These are phyloP conservation scores for Puccinia triticina DNA, from an alignment of 1,284 basidiomycete genomes.

Conservation along the genomic window DNA sequence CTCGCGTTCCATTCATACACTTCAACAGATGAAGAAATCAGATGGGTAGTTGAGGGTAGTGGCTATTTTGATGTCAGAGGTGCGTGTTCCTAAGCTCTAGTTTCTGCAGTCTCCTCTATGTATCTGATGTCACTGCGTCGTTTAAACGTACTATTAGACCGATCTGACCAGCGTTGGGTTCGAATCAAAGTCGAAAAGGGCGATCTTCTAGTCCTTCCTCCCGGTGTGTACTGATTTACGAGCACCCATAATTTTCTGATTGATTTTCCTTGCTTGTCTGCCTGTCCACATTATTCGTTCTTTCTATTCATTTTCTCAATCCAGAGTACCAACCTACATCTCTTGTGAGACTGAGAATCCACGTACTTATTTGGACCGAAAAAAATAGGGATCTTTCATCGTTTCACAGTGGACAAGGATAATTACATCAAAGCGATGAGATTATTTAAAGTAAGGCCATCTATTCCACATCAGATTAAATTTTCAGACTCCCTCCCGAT, in stretches of 20 bases:
- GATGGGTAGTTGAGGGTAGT: constrained; percentile 77
- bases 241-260: not conserved
- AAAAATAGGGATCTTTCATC: constrained; percentile 70
- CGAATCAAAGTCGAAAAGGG: constrained; percentile 71
- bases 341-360: not conserved
- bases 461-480: not conserved
- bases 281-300: not conserved
- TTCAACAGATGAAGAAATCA: constrained; percentile 76
- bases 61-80: constrained; percentile 84
- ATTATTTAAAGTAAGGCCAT: constrained; percentile 69
- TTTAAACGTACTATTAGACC: constrained; percentile 59
- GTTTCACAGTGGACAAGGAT: constrained; percentile 75
- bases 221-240: constrained; percentile 63
- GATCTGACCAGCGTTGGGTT: constrained; percentile 71
- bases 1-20: not conserved
- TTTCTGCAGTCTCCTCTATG: not conserved
- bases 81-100: constrained; percentile 58
- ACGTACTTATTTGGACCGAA: not conserved
- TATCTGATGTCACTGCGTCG: not conserved
- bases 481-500: not conserved
- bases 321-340: not conserved
- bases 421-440: constrained; percentile 74
- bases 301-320: not conserved
- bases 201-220: constrained; percentile 73
- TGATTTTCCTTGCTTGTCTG: not conserved